Conservation (phyloP, 345 rosid species). For the Dipteronia dyeriana region DNA sequence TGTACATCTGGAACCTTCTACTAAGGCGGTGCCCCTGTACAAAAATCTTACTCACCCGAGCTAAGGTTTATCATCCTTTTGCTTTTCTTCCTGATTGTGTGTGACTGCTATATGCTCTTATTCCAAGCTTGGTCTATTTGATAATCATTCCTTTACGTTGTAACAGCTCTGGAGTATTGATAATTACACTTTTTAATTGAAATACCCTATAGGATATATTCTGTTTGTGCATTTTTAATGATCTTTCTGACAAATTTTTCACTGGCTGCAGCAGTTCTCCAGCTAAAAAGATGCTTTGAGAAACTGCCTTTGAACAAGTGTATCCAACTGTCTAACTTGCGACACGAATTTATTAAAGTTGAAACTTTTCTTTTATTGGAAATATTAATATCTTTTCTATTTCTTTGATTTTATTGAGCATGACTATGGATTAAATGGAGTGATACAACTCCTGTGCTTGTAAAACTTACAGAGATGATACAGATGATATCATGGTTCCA, state of each 20-base stretch:
- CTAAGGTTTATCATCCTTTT: constrained; percentile 54
- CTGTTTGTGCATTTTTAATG: not conserved
- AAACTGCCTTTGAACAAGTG: constrained; percentile 19
- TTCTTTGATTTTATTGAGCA: constrained; percentile 15
- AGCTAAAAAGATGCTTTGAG: constrained; percentile 21
- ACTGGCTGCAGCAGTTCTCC: constrained; percentile 12
- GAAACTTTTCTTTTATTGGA: not conserved
- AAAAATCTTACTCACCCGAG: constrained; percentile 51
- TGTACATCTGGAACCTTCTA: constrained; percentile 55
- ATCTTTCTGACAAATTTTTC: constrained; percentile 14
- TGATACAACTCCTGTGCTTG: constrained; percentile 14
- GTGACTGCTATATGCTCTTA: constrained; percentile 18
- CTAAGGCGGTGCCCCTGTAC: constrained; percentile 54
- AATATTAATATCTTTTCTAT: not conserved
- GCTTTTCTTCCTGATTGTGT: constrained; percentile 39
- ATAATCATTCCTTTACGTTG: not conserved
- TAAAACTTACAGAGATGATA: constrained; percentile 12
- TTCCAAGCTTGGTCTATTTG: constrained; percentile 15
- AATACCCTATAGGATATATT: not conserved
- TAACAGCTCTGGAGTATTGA: not conserved
- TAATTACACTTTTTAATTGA: constrained; percentile 2
- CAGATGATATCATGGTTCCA: constrained; percentile 12
- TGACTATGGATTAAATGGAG: constrained; percentile 2
- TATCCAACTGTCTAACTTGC: constrained; percentile 12
- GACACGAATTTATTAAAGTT: not conserved